These are phyloP conservation scores for Puya raimondii DNA, from an alignment of 176 grass and related monocot species.

Conservation along the genomic window DNA sequence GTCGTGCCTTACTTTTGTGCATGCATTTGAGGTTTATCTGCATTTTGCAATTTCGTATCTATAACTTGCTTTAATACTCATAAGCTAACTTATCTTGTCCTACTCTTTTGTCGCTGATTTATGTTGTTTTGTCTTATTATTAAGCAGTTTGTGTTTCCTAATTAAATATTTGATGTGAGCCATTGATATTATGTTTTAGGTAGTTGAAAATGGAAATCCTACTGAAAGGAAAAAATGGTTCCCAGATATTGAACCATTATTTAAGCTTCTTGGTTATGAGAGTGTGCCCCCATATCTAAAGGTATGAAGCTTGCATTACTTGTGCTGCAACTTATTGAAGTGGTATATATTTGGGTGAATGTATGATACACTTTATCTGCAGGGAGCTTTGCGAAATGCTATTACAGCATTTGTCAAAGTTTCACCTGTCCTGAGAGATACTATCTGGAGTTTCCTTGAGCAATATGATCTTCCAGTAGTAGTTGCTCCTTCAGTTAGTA, in stretches of 20 bases:
- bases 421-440: slow-evolving; percentile 66
- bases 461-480: slow-evolving; percentile 95
- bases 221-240: slow-evolving; percentile 82
- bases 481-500: slow-evolving; percentile 24
- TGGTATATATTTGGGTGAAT: slow-evolving; percentile 9
- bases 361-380: slow-evolving; percentile 21
- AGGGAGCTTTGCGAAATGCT: slow-evolving; percentile 81
- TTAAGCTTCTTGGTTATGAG: slow-evolving; percentile 96
- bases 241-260: slow-evolving; percentile 82
- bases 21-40: too few relatives aligned
- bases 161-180: slow-evolving; percentile 7
- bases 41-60: too few relatives aligned
- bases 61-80: too few relatives aligned
- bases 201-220: slow-evolving; percentile 96
- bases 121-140: neutral
- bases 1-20: too few relatives aligned
- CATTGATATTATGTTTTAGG: slow-evolving; percentile 38
- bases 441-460: slow-evolving; percentile 91
- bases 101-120: neutral
- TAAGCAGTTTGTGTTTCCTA: neutral
- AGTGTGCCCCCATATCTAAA: slow-evolving; percentile 97
- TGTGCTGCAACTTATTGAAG: neutral
- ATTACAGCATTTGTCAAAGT: slow-evolving; percentile 90
- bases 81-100: neutral
- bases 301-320: slow-evolving; percentile 26